Percentiles rank a stretch among this genome's conserved stretches.
Conservation (phyloP, 345 rosid genomes). For the Ceriops zippeliana region DNA sequence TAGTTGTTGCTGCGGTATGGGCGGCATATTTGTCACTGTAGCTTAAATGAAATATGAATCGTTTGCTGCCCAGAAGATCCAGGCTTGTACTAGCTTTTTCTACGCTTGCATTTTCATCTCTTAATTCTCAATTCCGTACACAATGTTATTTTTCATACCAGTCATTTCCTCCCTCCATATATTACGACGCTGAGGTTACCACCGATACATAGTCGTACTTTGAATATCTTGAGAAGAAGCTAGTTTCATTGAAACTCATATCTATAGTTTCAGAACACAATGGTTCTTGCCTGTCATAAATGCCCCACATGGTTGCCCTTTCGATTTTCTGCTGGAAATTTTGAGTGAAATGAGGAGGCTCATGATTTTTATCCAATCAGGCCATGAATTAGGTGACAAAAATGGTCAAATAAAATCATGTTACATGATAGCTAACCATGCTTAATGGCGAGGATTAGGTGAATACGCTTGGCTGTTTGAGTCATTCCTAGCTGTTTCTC, state of each 20-base stretch:
- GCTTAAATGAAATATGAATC: neutral
- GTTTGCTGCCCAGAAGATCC: neutral
- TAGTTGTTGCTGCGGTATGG: conserved; percentile 5
- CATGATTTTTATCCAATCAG: conserved; percentile 14
- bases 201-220: too few species aligned
- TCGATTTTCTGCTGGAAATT: neutral
- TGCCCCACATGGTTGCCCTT: neutral
- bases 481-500: neutral
- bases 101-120: neutral
- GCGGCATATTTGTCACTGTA: conserved; percentile 20
- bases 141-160: neutral
- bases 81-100: neutral
- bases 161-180: neutral
- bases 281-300: neutral
- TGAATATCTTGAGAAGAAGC: too few species aligned
- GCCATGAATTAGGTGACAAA: conserved; percentile 9
- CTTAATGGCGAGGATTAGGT: conserved; percentile 16
- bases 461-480: conserved; percentile 15
- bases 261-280: neutral
- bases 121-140: neutral
- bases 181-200: neutral
- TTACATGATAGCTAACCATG: conserved; percentile 24
- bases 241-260: too few species aligned
- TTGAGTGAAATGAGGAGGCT: neutral
- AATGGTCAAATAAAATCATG: conserved; percentile 6